Evolutionary conservation across 305 asterid genomes (phyloP).

Genomic region (Andrographis paniculata): DNA sequence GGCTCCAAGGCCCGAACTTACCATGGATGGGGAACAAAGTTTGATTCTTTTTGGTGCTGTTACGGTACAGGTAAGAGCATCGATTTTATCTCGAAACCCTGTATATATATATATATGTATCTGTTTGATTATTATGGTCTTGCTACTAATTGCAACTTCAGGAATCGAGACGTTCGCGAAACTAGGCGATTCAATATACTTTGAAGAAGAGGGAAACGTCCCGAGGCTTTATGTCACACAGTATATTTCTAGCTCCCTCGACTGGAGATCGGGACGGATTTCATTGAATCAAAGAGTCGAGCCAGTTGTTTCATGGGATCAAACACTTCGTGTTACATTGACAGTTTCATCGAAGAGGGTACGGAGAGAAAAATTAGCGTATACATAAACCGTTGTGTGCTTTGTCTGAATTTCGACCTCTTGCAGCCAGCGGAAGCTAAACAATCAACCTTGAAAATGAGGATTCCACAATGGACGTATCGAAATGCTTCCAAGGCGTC

Average conservation of each 20-base stretch:
- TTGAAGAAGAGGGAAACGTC: conserved; percentile 57
- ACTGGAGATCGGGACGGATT: conserved; percentile 64
- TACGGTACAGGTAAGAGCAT: conserved; percentile 76
- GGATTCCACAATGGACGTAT: conserved; percentile 60
- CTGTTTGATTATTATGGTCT: not conserved
- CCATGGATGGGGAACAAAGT: conserved; percentile 87
- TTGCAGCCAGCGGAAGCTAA: conserved; percentile 29
- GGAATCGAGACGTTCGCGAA: conserved; percentile 95
- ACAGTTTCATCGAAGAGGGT: conserved; percentile 44
- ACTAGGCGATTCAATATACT: conserved; percentile 91
- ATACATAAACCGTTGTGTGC: not conserved
- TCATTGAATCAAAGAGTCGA: conserved; percentile 41
- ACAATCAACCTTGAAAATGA: conserved; percentile 46
- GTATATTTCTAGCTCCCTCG: conserved; percentile 62
- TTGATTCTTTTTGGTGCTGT: conserved; percentile 89
- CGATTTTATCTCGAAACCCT: not conserved
- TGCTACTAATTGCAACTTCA: conserved; percentile 17
- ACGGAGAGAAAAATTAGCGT: not conserved
- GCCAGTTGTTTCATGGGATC: conserved; percentile 63
- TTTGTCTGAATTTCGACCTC: conserved; percentile 1
- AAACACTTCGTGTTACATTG: conserved; percentile 40
- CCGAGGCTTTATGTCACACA: conserved; percentile 66
- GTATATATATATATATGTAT: no score
- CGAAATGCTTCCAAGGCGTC: conserved; percentile 39
- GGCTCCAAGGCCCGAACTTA: conserved; percentile 71